Evolutionary conservation across 345 rosid genomes (phyloP).

Genomic region (Bruguiera gymnorhiza): DNA sequence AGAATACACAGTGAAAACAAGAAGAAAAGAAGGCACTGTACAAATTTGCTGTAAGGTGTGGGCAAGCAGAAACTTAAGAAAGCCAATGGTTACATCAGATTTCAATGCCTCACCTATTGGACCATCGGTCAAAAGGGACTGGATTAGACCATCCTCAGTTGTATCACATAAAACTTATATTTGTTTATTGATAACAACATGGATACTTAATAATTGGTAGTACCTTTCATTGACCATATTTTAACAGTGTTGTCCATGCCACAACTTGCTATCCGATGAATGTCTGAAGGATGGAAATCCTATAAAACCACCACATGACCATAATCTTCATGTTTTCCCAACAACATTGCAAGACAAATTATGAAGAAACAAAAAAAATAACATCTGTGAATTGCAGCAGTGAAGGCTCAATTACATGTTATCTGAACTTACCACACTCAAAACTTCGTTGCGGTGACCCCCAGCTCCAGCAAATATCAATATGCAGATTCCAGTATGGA

Average conservation of each 20-base stretch:
- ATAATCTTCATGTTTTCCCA: not conserved
- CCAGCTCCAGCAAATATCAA: constrained; percentile 97
- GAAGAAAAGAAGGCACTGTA: not conserved
- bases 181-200: not conserved
- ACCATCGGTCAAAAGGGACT: not conserved
- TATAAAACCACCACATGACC: constrained; percentile 26
- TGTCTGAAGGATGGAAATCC: constrained; percentile 95
- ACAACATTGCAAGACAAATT: not conserved
- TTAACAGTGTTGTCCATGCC: constrained; percentile 95
- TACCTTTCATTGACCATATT: constrained; percentile 99
- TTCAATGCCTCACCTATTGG: not conserved
- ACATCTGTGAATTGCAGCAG: not conserved
- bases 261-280: constrained; percentile 83
- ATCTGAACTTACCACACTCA: constrained; percentile 72
- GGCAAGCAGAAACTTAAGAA: no score
- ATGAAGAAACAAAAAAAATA: not conserved
- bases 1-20: not conserved
- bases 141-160: not conserved
- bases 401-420: not conserved
- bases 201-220: not conserved
- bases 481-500: constrained; percentile 92
- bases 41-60: not conserved
- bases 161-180: not conserved
- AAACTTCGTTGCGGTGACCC: constrained; percentile 96
- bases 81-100: not conserved